Base-by-base conservation (phyloP, 176 grass and related monocot species). In the Oryza meridionalis region DNA sequence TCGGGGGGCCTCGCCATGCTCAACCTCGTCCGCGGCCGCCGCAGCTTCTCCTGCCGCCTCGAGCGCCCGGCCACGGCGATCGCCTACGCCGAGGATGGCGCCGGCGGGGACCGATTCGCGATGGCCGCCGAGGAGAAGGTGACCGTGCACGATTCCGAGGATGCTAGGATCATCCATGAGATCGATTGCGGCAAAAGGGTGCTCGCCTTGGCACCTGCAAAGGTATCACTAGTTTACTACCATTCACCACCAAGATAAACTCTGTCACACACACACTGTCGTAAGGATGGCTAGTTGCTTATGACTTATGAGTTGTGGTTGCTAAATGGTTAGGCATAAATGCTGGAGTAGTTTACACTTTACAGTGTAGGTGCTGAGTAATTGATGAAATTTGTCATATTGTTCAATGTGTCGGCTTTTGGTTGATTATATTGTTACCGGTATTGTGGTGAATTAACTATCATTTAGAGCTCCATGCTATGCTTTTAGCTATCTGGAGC, bases 1-100 rank as follows among this genome's bases (percentile, higher is more conserved):
- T 84, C 81, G 19, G 88, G 89, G 0, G 87, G 83, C 2, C 53
- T 99, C 21, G 81, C 92, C 14, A 93, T 99, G 85, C 29, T 99
- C 70, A 99, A 99, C 70, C 88, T 99, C 9, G 72, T 99, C 14
- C 85, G 90, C 11, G 96, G 91, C 0, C 63, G 96, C 0, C 84
- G 86, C 72, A 96, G 91, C 81, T 99, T 99, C 85, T 44, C 90
- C 0, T 99, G 93, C 80, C 89, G 90, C 73, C 91, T 99, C 13
- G 86, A 94, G 59, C 77, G 75, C 4, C 88, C 89, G 70, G 86
- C 91, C 4, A 92, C 93, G 0, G 72, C 86, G 3, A 86, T 99
- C 0, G 84, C 80, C 0, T 99, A 99, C 13, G 61, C 71, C 0
- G 51, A 77, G 66, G 93, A 91, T 3, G 64, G 43, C 1, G 68